These are phyloP conservation scores for Agrostemma githago DNA, from an alignment of 148 eudicot genomes.

Conservation along the genomic window DNA sequence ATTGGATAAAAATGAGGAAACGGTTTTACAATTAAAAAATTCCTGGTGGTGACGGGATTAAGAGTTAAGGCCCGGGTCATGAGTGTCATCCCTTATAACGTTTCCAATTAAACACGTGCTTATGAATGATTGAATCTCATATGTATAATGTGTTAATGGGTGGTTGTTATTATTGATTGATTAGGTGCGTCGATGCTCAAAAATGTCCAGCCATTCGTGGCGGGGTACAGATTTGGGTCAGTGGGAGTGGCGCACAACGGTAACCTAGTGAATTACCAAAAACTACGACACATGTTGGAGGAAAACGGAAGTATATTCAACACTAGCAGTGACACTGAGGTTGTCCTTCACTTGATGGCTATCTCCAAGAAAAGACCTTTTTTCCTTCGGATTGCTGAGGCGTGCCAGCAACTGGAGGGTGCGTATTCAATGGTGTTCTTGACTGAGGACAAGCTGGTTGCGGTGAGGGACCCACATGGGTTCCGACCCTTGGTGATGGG, in stretches of 20 bases:
- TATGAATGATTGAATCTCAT: too few relatives aligned
- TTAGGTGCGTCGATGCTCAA: constrained; percentile 54
- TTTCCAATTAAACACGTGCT: too few relatives aligned
- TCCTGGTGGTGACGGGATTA: too few relatives aligned
- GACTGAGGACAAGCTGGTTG: constrained; percentile 75
- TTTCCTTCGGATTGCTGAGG: constrained; percentile 39
- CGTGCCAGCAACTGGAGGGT: constrained; percentile 59
- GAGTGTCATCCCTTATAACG: too few relatives aligned
- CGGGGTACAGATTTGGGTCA: constrained; percentile 62
- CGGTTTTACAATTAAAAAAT: too few relatives aligned
- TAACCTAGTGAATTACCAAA: constrained; percentile 63
- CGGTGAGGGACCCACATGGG: constrained; percentile 78
- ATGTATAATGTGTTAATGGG: too few relatives aligned
- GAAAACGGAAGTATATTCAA: constrained; percentile 68
- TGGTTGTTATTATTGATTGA: too few relatives aligned
- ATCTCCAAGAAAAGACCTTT: constrained; percentile 50
- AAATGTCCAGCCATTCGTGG: constrained; percentile 82
- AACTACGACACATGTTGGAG: constrained; percentile 44
- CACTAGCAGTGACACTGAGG: constrained; percentile 77
- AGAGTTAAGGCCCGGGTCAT: too few relatives aligned
- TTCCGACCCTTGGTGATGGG: constrained; percentile 95
- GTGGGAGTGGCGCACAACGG: constrained; percentile 89
- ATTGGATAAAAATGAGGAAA: too few relatives aligned
- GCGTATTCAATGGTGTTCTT: constrained; percentile 85
- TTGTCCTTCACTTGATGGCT: constrained; percentile 69